Evolutionary conservation across 108 stramenopile species (phyloP).

Genomic region (Epithemia pelagica): DNA sequence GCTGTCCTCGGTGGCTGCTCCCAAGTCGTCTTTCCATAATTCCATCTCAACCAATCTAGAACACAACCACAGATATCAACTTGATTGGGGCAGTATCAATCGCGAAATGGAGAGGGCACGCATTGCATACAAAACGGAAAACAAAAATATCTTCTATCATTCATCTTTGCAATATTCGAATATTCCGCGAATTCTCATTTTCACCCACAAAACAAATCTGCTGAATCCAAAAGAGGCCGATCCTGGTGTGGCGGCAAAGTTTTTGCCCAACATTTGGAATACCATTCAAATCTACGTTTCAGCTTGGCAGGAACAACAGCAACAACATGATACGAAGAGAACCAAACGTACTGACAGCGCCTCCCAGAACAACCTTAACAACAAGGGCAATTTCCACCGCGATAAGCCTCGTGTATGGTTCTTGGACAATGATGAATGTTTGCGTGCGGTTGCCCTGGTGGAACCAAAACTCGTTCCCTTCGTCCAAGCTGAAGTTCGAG

Average conservation of each 20-base stretch:
- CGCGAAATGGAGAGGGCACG: too few relatives aligned
- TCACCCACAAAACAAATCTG: constrained; percentile 62
- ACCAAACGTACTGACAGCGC: too few relatives aligned
- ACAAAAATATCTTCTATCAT: background rate
- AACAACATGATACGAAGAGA: background rate
- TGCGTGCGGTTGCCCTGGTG: constrained; percentile 12
- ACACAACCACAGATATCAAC: too few relatives aligned
- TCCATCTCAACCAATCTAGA: too few relatives aligned
- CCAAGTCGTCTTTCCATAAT: too few relatives aligned
- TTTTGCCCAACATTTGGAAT: constrained; percentile 39
- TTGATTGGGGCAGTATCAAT: too few relatives aligned
- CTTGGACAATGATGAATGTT: constrained; percentile 20
- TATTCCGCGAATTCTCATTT: constrained; percentile 57
- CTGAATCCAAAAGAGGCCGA: constrained; percentile 9
- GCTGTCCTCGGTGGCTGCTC: too few relatives aligned
- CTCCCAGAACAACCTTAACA: too few relatives aligned
- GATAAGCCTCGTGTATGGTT: constrained; percentile 11
- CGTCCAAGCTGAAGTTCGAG: constrained; percentile 15
- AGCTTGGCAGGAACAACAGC: background rate
- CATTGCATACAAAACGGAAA: too few relatives aligned
- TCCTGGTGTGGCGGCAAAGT: constrained; percentile 44
- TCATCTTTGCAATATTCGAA: background rate
- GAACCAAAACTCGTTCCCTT: constrained; percentile 20
- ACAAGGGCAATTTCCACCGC: too few relatives aligned
- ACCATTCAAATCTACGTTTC: constrained; percentile 39